phyloP scores from a whole-genome alignment of 202 grass and related monocot species.

The Brachypodium distachyon region DNA sequence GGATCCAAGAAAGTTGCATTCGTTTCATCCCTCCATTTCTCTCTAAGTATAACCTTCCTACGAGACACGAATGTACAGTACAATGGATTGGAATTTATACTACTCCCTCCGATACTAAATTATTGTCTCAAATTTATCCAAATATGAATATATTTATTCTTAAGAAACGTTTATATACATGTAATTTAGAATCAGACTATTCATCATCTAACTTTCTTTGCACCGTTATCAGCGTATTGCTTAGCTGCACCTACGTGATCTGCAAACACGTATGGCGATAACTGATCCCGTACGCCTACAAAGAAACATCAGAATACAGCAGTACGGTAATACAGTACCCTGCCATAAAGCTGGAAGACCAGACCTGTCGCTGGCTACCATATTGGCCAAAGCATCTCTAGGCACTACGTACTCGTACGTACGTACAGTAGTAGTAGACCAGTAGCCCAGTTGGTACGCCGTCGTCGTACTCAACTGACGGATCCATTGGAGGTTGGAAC shows the following conservation, averaged over 20 bases:
- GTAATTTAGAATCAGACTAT: no score
- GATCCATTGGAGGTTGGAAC: neutral
- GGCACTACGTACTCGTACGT: neutral
- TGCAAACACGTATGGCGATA: neutral
- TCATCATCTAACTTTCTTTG: neutral
- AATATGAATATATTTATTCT: no score
- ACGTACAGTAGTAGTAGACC: neutral
- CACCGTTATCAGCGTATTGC: neutral
- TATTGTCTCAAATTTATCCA: no score
- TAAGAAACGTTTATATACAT: no score
- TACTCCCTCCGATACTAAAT: no score
- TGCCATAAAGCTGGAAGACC: slow-evolving; percentile 26
- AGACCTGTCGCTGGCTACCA: neutral
- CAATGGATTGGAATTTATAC: neutral
- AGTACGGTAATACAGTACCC: slow-evolving; percentile 6
- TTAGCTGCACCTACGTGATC: neutral
- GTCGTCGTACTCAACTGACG: neutral
- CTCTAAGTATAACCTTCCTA: no score
- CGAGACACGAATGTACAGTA: neutral
- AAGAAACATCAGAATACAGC: neutral
- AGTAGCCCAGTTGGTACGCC: neutral
- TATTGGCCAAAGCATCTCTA: slow-evolving; percentile 13
- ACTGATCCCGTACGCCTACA: neutral
- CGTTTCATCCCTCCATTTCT: no score
- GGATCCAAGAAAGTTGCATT: neutral